phyloP scores from a whole-genome alignment of 176 grass and related monocot species.

The Puya raimondii region DNA sequence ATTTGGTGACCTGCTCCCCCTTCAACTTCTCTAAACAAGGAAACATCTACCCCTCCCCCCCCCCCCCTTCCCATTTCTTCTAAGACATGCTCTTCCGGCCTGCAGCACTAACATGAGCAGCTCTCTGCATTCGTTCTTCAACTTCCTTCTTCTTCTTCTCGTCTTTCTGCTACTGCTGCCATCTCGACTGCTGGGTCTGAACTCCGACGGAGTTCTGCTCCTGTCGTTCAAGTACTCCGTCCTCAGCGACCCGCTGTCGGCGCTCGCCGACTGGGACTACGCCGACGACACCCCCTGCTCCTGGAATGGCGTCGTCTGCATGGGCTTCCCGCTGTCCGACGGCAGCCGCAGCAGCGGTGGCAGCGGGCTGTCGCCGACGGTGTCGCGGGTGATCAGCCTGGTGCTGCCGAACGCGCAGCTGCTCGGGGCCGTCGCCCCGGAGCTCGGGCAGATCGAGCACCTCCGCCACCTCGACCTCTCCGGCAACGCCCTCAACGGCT shows the following conservation, averaged over 20 bases:
- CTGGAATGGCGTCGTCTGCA: conserved; percentile 91
- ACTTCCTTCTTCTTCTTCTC: not conserved
- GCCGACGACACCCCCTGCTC: conserved; percentile 38
- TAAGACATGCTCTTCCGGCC: not conserved
- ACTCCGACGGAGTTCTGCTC: conserved; percentile 58
- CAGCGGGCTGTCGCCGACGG: conserved; percentile 15
- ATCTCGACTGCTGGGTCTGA: conserved; percentile 17
- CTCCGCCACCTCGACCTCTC: conserved; percentile 88
- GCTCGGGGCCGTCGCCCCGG: conserved; percentile 28
- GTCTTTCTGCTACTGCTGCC: conserved; percentile 22
- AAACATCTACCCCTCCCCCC: not conserved
- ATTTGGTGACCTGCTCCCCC: conserved; percentile 30
- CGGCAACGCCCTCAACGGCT: conserved; percentile 49
- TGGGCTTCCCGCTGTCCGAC: conserved; percentile 36
- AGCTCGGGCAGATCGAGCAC: conserved; percentile 62
- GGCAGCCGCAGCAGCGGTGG: too few species aligned
- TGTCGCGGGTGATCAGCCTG: conserved; percentile 73
- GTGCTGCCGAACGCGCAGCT: conserved; percentile 59
- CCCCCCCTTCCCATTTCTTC: not conserved
- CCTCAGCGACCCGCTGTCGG: conserved; percentile 50
- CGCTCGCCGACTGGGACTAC: conserved; percentile 59
- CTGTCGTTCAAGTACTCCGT: conserved; percentile 69
- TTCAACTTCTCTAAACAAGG: conserved; percentile 3
- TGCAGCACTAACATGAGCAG: not conserved
- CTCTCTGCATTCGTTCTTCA: not conserved